These are phyloP conservation scores for Houttuynia cordata DNA, from an alignment of 164 flowering plant species.

Conservation along the genomic window DNA sequence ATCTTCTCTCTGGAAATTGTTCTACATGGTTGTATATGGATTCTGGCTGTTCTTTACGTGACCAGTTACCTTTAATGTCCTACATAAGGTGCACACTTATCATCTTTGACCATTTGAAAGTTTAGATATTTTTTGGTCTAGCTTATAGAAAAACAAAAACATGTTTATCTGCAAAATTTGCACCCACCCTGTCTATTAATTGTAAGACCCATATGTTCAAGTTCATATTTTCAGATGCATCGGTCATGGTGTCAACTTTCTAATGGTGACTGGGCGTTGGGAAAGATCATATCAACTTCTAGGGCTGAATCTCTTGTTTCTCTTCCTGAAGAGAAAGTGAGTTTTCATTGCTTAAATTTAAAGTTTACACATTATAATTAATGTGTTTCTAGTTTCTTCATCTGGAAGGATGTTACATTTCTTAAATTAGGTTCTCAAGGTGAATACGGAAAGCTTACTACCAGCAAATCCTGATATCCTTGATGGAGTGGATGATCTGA, in stretches of 20 bases:
- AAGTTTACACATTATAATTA: background rate
- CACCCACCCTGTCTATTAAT: slow-evolving; percentile 7
- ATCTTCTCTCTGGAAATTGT: background rate
- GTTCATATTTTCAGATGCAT: slow-evolving; percentile 63
- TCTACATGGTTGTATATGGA: background rate
- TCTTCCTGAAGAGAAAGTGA: slow-evolving; percentile 73
- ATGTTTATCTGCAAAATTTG: background rate
- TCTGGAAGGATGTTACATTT: background rate
- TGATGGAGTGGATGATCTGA: slow-evolving; percentile 96
- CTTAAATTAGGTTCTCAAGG: slow-evolving; percentile 52
- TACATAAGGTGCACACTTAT: no score
- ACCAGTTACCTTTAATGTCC: no score
- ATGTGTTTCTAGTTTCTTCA: background rate
- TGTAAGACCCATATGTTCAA: slow-evolving; percentile 17
- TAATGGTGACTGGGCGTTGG: slow-evolving; percentile 85
- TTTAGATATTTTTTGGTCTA: no score
- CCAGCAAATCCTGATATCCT: slow-evolving; percentile 98
- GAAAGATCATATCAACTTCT: slow-evolving; percentile 50
- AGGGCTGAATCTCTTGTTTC: slow-evolving; percentile 56
- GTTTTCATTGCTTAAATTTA: slow-evolving; percentile 6
- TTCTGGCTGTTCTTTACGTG: no score
- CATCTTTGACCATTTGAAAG: no score
- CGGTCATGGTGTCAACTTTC: slow-evolving; percentile 82
- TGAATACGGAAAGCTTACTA: slow-evolving; percentile 43
- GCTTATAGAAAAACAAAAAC: background rate